Evolutionary conservation across 371 early-diverging fungal genomes (phyloP).

Genomic region (Mucor indicus): DNA sequence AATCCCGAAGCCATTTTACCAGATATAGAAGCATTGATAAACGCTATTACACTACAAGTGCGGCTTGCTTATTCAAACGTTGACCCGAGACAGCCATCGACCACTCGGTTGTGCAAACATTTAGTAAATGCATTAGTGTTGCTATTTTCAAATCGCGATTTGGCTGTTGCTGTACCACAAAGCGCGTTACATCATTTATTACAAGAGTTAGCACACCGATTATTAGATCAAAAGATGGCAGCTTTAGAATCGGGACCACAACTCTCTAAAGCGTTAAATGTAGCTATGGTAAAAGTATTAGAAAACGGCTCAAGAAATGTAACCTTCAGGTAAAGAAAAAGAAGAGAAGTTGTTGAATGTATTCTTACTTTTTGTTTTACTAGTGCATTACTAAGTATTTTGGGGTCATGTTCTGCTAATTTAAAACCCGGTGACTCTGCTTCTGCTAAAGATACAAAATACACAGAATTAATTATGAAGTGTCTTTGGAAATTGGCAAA

Average conservation of each 20-base stretch:
- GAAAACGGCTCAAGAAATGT: conserved; percentile 80
- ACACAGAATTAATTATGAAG: conserved; percentile 91
- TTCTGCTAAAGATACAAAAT: conserved; percentile 61
- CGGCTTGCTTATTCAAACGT: conserved; percentile 70
- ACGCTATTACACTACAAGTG: conserved; percentile 77
- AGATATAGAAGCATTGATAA: conserved; percentile 67
- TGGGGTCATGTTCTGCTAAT: conserved; percentile 45
- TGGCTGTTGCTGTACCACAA: conserved; percentile 62
- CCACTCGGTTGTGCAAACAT: conserved; percentile 70
- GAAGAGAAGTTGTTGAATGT: no score
- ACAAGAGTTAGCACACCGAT: conserved; percentile 71
- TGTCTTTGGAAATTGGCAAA: conserved; percentile 95
- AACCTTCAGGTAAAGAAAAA: conserved; percentile 56
- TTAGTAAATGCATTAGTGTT: conserved; percentile 75
- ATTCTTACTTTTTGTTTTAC: neutral
- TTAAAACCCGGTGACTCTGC: conserved; percentile 52
- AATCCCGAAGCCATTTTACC: conserved; percentile 53
- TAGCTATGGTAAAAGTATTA: conserved; percentile 83
- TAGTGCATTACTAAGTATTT: conserved; percentile 57
- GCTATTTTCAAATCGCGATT: conserved; percentile 65
- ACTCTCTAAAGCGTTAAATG: conserved; percentile 78
- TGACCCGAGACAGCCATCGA: conserved; percentile 46
- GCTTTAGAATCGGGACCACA: conserved; percentile 61
- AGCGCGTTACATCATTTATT: conserved; percentile 66
- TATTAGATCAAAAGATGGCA: conserved; percentile 75